Evolutionary conservation across 768 basidiomycete genomes (phyloP), one percentile per base, ranked within the genome.

Genomic region (Serendipita sp.): DNA sequence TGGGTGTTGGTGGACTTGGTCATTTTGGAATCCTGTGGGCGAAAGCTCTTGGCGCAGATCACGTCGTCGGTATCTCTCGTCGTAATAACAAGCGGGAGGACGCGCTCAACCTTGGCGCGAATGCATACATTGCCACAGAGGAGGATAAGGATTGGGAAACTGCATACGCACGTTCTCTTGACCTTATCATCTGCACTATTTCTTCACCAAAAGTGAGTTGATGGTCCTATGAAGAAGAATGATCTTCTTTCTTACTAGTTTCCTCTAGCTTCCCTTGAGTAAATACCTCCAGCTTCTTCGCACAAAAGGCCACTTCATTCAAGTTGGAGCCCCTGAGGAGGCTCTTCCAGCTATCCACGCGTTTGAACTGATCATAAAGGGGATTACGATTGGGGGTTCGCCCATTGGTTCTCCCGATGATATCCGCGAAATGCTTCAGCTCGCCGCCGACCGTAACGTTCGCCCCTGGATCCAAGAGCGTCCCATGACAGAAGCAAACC

Each of bases 1-100:
- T 86, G 67, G 85, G 85, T 46, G 78, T 88, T 44, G 85, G 85
- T 44, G 85, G 84, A 18, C 74, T 85, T 18, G 81, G 80, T 0
- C 73, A 73, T 66, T 75, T 69, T 54, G 71, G 68, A 15, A 68
- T 79, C 54, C 69, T 80, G 34, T 81, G 78, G 70, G 79, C 78
- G 38, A 77, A 77, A 63, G 83, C 83, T 0, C 73, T 86, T 51
- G 84, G 81, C 1, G 80, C 79, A 3, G 78, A 83, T 32, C 38
- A 2, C 38, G 80, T 84, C 54, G 76, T 78, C 46, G 83, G 79
- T 1, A 83, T 85, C 73, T 79, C 82, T 1, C 83, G 84, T 71
- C 78, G 78, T 32, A 68, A 74, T 28, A 71, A 70, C 64, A 85
- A 85, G 73, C 73, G 78, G 70, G 77, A 78, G 0, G 84, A 85